Percentiles rank a stretch among this genome's conserved stretches.
phyloP scores from a whole-genome alignment of 129 eudicot species.

The Glebionis coronaria region DNA sequence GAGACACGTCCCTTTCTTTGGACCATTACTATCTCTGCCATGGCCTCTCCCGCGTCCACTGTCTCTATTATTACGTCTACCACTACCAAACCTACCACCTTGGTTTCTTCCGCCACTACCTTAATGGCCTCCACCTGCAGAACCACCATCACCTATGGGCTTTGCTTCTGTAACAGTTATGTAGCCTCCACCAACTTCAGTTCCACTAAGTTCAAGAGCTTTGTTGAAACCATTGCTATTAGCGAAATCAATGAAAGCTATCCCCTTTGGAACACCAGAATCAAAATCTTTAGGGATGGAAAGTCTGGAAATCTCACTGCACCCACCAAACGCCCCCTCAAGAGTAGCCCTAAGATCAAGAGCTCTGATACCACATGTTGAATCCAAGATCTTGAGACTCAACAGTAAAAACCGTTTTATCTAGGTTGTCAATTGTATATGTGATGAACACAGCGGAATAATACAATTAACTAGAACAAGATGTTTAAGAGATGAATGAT shows the following conservation, averaged over 20 bases:
- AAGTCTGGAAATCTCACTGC: constrained; percentile 27
- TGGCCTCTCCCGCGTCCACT: constrained; percentile 38
- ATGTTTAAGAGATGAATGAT: too few species aligned
- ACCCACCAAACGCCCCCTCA: constrained; percentile 25
- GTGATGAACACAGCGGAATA: too few species aligned
- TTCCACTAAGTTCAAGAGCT: constrained; percentile 26
- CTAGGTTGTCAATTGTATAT: too few species aligned
- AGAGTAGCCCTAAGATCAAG: constrained; percentile 51
- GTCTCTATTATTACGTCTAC: constrained; percentile 34
- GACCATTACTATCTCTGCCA: constrained; percentile 39
- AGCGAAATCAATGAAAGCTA: constrained; percentile 27
- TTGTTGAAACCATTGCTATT: constrained; percentile 14
- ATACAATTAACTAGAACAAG: too few species aligned
- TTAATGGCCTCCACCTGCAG: constrained; percentile 27
- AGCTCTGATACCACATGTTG: too few species aligned
- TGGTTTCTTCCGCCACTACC: constrained; percentile 14
- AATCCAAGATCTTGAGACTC: too few species aligned
- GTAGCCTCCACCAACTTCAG: constrained; percentile 18
- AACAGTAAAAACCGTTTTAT: too few species aligned
- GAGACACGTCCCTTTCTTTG: too few species aligned
- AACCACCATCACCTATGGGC: constrained; percentile 32
- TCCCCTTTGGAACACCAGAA: constrained; percentile 32
- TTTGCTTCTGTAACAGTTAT: constrained; percentile 24
- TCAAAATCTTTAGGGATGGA: constrained; percentile 29
- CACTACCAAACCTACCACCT: constrained; percentile 32